Evolutionary conservation across 768 basidiomycete genomes (phyloP), one percentile per base, ranked within the genome.

Genomic region (Mycena rosella): DNA sequence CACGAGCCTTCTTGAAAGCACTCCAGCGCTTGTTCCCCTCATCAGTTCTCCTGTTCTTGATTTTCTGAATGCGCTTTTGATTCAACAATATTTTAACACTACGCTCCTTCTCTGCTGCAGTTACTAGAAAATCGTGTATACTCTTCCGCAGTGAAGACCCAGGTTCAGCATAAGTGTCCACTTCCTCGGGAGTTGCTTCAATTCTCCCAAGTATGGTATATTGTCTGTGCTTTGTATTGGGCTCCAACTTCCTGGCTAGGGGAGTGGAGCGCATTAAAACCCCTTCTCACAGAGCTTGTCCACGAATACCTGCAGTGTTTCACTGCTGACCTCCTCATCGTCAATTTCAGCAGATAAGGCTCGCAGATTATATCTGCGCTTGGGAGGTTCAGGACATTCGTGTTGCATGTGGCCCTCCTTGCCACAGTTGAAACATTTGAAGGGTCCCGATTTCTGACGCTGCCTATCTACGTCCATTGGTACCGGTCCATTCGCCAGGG

Each of bases 351-450:
- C n/a, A n/a, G n/a, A n/a, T n/a, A n/a, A n/a, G n/a, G n/a, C n/a
- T n/a, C 44, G 30, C 30, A 59, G 15, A 47, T 59, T 47, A 24
- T 47, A 34, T 7, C 34, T 47, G 15, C 17, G 22, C 44, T 47
- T 47, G 57, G 44, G 44, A 47, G 58, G 58, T 27, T 60, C 34
- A 8, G 32, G 58, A 47, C 58, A 60, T 47, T 60, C 36, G 17
- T 30, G 44, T 20, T n/a, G 17, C 47, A 60, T 60, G 58, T 60
- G 45, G 45, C 45, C 57, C 15, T 47, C 44, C 45, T 59, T 48
- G 57, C 44, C 30, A 48, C 57, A 59, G 17, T 59, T 59, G 15
- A 48, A 60, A 17, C 58, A 60, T 27, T 14, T 22, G 30, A 60
- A 34, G n/a, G 58, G 34, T 3, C 2, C 1, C 2, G 44, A 44